Percentiles rank a stretch among this genome's conserved stretches.
Evolutionary conservation across 2,329 filamentous ascomycete species (phyloP).

Genomic region (Xylaria sp.): DNA sequence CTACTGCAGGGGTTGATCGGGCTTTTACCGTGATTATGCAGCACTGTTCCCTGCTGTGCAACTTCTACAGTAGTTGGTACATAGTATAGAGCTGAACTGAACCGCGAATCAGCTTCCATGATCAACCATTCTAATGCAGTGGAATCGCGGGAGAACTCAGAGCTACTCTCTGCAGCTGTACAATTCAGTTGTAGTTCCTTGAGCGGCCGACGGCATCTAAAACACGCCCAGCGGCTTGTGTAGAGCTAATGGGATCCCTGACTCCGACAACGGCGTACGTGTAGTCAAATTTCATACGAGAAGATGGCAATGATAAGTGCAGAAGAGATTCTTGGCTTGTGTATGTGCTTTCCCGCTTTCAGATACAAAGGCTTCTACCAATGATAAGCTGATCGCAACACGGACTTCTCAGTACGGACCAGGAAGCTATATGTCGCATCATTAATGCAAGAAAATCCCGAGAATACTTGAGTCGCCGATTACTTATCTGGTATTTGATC

Average conservation of each 20-base stretch:
- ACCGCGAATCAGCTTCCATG: conserved; percentile 18
- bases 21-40: conserved; percentile 11
- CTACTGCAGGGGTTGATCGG: conserved; percentile 25
- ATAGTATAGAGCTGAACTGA: conserved; percentile 17
- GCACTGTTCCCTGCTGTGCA: conserved; percentile 19
- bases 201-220: background rate
- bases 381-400: conserved; percentile 9
- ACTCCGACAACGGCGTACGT: background rate
- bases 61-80: conserved; percentile 6
- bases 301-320: background rate
- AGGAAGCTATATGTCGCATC: background rate
- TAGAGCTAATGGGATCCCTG: conserved; percentile 6
- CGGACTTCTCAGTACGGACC: background rate
- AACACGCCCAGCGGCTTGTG: conserved; percentile 2
- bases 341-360: background rate
- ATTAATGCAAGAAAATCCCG: conserved; percentile 4
- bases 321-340: background rate
- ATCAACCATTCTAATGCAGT: background rate
- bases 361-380: background rate
- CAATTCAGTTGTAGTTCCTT: background rate
- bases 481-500: conserved; percentile 11
- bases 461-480: background rate
- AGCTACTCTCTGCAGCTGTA: background rate
- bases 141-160: conserved; percentile 8
- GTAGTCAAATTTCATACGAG: background rate